Evolutionary conservation across 2,329 filamentous ascomycete genomes (phyloP).

Genomic region (Cladosporium oxysporum): DNA sequence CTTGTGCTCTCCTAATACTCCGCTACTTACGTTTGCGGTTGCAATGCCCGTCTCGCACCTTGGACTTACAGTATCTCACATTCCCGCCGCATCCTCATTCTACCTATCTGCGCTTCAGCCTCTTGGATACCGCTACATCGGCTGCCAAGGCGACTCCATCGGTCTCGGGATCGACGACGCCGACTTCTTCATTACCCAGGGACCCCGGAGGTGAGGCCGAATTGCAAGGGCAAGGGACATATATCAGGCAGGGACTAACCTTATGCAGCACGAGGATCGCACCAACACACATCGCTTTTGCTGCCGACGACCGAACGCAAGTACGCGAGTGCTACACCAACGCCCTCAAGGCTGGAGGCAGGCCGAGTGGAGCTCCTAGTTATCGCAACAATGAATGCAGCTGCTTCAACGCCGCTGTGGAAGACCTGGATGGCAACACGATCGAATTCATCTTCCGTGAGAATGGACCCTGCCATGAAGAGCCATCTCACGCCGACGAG

Average conservation of each 20-base stretch:
- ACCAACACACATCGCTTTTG: conserved; percentile 56
- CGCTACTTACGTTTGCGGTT: conserved; percentile 4
- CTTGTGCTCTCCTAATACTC: not conserved
- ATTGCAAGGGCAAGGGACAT: not conserved
- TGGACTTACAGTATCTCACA: conserved; percentile 70
- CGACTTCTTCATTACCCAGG: conserved; percentile 66
- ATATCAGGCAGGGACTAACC: not conserved
- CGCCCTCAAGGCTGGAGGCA: conserved; percentile 65
- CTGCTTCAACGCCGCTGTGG: conserved; percentile 64
- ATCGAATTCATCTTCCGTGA: conserved; percentile 72
- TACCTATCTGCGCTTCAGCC: conserved; percentile 78
- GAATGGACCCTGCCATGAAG: conserved; percentile 12
- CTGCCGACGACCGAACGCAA: conserved; percentile 63
- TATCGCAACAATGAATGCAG: conserved; percentile 55
- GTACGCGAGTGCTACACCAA: conserved; percentile 72
- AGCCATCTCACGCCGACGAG: not conserved
- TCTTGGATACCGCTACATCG: conserved; percentile 72
- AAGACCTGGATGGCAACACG: conserved; percentile 81
- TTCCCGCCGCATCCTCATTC: conserved; percentile 79
- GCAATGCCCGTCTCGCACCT: conserved; percentile 64
- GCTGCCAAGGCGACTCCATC: conserved; percentile 61
- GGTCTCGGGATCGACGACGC: conserved; percentile 61
- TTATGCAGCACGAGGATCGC: conserved; percentile 30
- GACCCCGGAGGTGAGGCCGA: conserved; percentile 56
- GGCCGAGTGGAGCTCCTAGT: conserved; percentile 59